Evolutionary conservation across 139 green algal species (phyloP).

Genomic region (Ettlia oleoabundans): DNA sequence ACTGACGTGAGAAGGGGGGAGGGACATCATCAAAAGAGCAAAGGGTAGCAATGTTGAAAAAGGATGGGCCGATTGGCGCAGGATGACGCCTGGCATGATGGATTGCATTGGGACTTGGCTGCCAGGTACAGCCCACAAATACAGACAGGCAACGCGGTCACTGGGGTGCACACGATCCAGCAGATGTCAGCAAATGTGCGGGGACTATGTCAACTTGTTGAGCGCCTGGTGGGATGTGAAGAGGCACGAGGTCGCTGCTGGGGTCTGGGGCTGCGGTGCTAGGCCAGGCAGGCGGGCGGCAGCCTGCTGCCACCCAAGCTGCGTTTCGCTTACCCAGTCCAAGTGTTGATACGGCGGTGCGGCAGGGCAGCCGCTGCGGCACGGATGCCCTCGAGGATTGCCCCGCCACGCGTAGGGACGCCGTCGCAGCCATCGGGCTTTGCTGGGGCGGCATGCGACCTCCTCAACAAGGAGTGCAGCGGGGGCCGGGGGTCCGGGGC

Average conservation of each 20-base stretch:
- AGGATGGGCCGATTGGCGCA: too few relatives aligned
- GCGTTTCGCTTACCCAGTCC: conserved; percentile 6
- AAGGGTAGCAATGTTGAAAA: too few relatives aligned
- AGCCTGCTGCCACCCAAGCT: too few relatives aligned
- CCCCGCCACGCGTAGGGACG: neutral
- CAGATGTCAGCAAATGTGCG: neutral
- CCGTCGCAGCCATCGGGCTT: neutral
- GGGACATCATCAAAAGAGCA: neutral
- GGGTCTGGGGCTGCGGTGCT: too few relatives aligned
- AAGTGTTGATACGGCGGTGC: conserved; percentile 31
- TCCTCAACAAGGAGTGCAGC: neutral
- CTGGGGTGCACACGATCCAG: neutral
- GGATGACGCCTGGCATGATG: too few relatives aligned
- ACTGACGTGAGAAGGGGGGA: neutral
- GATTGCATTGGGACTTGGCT: too few relatives aligned
- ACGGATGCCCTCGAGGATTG: conserved; percentile 11
- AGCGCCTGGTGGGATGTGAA: neutral
- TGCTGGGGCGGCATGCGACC: neutral
- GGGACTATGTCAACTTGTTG: neutral
- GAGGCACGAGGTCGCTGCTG: neutral
- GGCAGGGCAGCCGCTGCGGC: conserved; percentile 12
- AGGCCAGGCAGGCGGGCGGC: too few relatives aligned
- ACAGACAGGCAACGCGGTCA: neutral
- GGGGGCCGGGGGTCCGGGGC: neutral
- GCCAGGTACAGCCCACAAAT: too few relatives aligned